Percentiles rank a stretch among this genome's conserved stretches.
These are phyloP conservation scores for Patellifolia procumbens DNA, from an alignment of 179 eudicot species.

Conservation along the genomic window DNA sequence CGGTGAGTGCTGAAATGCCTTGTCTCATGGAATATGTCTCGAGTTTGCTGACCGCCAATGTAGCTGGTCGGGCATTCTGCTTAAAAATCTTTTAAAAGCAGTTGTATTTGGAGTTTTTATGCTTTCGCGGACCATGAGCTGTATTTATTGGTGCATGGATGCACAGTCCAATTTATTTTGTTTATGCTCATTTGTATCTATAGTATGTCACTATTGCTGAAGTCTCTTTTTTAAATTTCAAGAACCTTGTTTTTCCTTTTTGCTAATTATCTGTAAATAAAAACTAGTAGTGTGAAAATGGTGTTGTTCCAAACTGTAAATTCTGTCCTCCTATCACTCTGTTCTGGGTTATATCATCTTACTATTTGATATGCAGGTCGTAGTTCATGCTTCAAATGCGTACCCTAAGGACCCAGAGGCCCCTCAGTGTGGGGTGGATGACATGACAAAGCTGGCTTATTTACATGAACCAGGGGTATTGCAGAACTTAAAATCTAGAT, in stretches of 20 bases:
- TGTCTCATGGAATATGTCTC: background rate
- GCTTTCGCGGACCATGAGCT: background rate
- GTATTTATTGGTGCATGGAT: background rate
- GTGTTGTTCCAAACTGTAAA: background rate
- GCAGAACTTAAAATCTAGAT: conserved; percentile 79
- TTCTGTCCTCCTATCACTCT: background rate
- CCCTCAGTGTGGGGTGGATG: conserved; percentile 96
- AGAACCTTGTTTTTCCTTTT: no score
- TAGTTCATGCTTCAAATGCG: conserved; percentile 62
- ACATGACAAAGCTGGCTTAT: conserved; percentile 96
- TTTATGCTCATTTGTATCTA: background rate
- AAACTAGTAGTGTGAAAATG: background rate
- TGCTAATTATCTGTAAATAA: no score
- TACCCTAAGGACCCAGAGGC: conserved; percentile 93
- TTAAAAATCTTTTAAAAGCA: background rate
- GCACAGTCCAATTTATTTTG: background rate
- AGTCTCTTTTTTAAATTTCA: background rate
- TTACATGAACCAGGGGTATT: conserved; percentile 96
- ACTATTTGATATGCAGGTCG: conserved; percentile 53
- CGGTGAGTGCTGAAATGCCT: conserved; percentile 47
- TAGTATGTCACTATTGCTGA: background rate
- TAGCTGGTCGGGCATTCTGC: background rate
- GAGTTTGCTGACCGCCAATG: background rate
- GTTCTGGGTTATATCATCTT: conserved; percentile 10
- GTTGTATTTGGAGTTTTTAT: background rate